These are phyloP conservation scores for Pisolithus tinctorius DNA, from an alignment of 768 basidiomycete species.

Conservation along the genomic window DNA sequence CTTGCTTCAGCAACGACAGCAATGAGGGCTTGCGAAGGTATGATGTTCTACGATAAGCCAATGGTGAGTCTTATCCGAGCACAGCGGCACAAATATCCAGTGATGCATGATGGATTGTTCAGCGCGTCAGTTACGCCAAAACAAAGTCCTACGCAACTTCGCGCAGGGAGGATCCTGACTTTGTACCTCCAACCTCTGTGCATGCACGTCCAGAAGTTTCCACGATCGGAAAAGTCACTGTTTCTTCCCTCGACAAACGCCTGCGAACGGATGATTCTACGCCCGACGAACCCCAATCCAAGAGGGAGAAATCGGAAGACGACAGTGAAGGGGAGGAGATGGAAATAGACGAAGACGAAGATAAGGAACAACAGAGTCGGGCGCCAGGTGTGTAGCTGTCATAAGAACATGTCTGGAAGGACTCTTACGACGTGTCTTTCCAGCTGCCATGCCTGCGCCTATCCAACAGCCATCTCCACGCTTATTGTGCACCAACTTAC, in stretches of 20 bases:
- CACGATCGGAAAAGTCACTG: conserved; percentile 32
- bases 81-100: conserved; percentile 7
- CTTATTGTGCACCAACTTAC: conserved; percentile 78
- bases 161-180: conserved; percentile 71
- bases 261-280: conserved; percentile 56
- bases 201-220: conserved; percentile 46
- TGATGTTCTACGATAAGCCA: conserved; percentile 89
- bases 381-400: conserved; percentile 41
- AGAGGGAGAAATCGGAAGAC: conserved; percentile 64
- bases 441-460: conserved; percentile 38
- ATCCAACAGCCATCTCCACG: conserved; percentile 52
- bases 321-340: conserved; percentile 78
- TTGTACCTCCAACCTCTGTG: conserved; percentile 63
- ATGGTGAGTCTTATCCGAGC: conserved; percentile 49
- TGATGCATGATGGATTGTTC: conserved; percentile 6
- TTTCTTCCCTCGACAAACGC: conserved; percentile 49
- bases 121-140: conserved; percentile 92
- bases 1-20: conserved; percentile 87
- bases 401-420: background rate
- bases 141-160: conserved; percentile 82
- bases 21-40: conserved; percentile 87
- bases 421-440: conserved; percentile 15
- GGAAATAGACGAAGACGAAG: conserved; percentile 91
- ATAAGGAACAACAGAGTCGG: conserved; percentile 36
- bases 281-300: conserved; percentile 49